phyloP scores from a whole-genome alignment of 495 filamentous ascomycete genomes.

The Talaromyces liani region DNA sequence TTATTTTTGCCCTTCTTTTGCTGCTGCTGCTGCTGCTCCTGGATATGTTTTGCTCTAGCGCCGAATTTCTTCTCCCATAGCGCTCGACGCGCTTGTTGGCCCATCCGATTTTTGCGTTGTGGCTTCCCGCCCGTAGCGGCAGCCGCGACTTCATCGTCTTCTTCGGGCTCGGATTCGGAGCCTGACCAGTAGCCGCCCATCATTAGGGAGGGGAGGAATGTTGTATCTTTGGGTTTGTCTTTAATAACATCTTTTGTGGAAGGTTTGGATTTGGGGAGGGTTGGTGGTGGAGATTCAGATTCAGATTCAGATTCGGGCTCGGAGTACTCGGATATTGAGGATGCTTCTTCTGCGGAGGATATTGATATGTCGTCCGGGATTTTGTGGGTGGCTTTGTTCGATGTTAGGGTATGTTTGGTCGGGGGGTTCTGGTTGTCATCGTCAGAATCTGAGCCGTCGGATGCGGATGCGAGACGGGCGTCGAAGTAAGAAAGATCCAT shows the following conservation, averaged over 20 bases:
- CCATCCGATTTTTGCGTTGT: constrained; percentile 72
- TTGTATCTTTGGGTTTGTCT: constrained; percentile 49
- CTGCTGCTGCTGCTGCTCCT: constrained; percentile 16
- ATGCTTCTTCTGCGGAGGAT: constrained; percentile 22
- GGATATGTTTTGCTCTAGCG: constrained; percentile 64
- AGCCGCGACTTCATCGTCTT: constrained; percentile 22
- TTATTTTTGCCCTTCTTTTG: constrained; percentile 11
- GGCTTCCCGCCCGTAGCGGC: constrained; percentile 13
- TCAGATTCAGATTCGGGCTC: constrained; percentile 15
- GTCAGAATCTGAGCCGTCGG: constrained; percentile 34
- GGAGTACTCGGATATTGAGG: neutral
- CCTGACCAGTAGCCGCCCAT: constrained; percentile 91
- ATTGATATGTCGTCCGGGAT: constrained; percentile 25
- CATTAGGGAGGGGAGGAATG: constrained; percentile 77
- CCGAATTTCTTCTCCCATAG: constrained; percentile 94
- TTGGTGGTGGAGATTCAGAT: constrained; percentile 28
- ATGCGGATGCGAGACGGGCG: constrained; percentile 46
- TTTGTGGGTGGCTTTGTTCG: neutral
- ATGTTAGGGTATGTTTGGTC: constrained; percentile 11
- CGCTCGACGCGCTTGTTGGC: constrained; percentile 76
- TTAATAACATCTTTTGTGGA: constrained; percentile 20
- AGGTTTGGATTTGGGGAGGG: neutral
- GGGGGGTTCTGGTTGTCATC: constrained; percentile 30
- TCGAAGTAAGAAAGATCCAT: constrained; percentile 43
- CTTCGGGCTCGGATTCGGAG: constrained; percentile 57